These are phyloP conservation scores for Dendrobium catenatum DNA, from an alignment of 106 monocot genomes.

Conservation along the genomic window DNA sequence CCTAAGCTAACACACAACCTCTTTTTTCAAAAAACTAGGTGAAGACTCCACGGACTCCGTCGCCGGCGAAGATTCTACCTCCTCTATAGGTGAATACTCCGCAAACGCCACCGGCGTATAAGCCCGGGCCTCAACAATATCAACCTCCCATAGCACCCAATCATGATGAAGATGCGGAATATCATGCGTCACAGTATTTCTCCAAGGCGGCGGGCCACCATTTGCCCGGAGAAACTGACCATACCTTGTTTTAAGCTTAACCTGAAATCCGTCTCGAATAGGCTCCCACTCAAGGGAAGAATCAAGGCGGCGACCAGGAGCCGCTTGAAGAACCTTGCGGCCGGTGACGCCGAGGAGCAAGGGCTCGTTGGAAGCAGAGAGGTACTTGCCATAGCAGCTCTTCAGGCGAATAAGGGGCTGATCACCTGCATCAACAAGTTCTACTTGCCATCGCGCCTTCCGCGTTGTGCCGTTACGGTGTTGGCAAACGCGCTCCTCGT, in stretches of 20 bases:
- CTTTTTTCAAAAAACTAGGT: background rate
- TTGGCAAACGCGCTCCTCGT: conserved; percentile 43
- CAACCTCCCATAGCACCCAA: conserved; percentile 8
- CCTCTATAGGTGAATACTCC: no score
- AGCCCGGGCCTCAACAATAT: background rate
- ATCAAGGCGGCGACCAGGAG: conserved; percentile 1
- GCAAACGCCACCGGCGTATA: background rate
- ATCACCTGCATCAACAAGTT: conserved; percentile 5
- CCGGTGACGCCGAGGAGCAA: conserved; percentile 7
- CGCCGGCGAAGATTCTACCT: background rate
- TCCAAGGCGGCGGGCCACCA: background rate
- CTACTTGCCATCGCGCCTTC: conserved; percentile 40
- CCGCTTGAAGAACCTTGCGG: conserved; percentile 1
- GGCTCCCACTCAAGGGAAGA: conserved; percentile 8
- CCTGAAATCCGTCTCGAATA: conserved; percentile 4
- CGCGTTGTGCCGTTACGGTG: conserved; percentile 29
- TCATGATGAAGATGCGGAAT: conserved; percentile 5
- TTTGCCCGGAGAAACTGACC: conserved; percentile 2
- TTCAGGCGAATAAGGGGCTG: background rate
- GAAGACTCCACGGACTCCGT: background rate
- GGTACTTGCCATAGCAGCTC: conserved; percentile 9
- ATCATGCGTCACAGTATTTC: conserved; percentile 4
- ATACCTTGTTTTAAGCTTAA: background rate
- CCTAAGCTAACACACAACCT: background rate
- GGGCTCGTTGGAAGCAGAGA: conserved; percentile 5